Percentiles rank a stretch among this genome's conserved stretches.
phyloP scores from a whole-genome alignment of 768 basidiomycete species.

The Termitomyces sp. region DNA sequence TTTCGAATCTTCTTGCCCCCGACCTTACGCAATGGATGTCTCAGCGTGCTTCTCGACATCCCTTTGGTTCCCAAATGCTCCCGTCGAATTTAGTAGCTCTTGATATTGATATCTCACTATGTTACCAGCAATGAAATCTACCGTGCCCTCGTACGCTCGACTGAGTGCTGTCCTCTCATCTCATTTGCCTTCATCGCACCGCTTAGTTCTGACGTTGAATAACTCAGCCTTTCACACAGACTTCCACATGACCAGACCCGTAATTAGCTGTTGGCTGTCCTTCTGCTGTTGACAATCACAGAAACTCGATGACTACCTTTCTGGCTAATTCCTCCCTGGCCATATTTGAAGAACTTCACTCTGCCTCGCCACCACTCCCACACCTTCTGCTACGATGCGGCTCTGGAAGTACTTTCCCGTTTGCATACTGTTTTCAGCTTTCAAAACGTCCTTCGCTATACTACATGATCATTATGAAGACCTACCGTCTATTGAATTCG shows the following conservation, averaged over 20 bases:
- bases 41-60: neutral
- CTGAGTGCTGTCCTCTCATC: neutral
- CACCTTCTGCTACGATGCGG: neutral
- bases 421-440: neutral
- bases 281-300: neutral
- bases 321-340: neutral
- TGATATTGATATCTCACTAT: neutral
- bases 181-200: neutral
- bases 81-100: neutral
- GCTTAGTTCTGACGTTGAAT: neutral
- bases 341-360: neutral
- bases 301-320: neutral
- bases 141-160: neutral
- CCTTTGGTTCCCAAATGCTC: too few relatives aligned
- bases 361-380: neutral
- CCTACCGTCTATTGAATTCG: conserved; percentile 2
- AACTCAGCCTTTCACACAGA: neutral
- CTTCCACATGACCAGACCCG: neutral
- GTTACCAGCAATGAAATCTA: neutral
- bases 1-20: too few relatives aligned
- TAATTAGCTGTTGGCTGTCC: neutral
- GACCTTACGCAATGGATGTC: neutral
- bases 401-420: neutral
- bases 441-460: neutral
- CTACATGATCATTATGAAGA: neutral